Evolutionary conservation across 2,329 filamentous ascomycete species (phyloP).

Genomic region (Neopestalotiopsis sp.): DNA sequence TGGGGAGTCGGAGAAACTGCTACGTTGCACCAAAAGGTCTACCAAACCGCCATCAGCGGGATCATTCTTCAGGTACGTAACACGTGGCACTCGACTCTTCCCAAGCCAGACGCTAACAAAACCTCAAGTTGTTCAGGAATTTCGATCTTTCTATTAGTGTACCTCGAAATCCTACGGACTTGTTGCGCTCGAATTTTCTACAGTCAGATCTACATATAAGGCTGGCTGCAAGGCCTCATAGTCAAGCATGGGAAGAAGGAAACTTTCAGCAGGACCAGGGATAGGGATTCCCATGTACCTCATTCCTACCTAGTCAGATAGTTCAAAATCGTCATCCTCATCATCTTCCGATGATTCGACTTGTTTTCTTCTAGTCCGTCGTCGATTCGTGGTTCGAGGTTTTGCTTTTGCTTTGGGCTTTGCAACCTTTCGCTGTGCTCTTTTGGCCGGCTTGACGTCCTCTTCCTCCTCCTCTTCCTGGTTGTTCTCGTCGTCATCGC

Average conservation of each 20-base stretch:
- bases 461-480: conserved; percentile 7
- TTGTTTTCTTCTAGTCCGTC: conserved; percentile 29
- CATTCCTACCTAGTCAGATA: neutral
- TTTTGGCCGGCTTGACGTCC: conserved; percentile 17
- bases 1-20: conserved; percentile 38
- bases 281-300: neutral
- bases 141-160: conserved; percentile 27
- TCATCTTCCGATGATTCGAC: conserved; percentile 28
- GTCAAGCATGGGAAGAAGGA: neutral
- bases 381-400: conserved; percentile 28
- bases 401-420: conserved; percentile 32
- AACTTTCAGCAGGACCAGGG: neutral
- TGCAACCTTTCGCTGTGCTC: conserved; percentile 20
- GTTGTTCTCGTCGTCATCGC: conserved; percentile 1
- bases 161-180: conserved; percentile 18
- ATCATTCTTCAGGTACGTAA: neutral
- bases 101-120: neutral
- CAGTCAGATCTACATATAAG: conserved; percentile 1
- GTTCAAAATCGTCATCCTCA: conserved; percentile 21
- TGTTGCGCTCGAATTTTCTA: conserved; percentile 2
- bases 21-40: conserved; percentile 46
- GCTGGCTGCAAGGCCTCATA: neutral
- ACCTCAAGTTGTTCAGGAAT: conserved; percentile 15
- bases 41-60: conserved; percentile 42
- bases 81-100: too few species aligned